phyloP scores from a whole-genome alignment of 805 yeast genomes.

The Hanseniaspora meyeri region DNA sequence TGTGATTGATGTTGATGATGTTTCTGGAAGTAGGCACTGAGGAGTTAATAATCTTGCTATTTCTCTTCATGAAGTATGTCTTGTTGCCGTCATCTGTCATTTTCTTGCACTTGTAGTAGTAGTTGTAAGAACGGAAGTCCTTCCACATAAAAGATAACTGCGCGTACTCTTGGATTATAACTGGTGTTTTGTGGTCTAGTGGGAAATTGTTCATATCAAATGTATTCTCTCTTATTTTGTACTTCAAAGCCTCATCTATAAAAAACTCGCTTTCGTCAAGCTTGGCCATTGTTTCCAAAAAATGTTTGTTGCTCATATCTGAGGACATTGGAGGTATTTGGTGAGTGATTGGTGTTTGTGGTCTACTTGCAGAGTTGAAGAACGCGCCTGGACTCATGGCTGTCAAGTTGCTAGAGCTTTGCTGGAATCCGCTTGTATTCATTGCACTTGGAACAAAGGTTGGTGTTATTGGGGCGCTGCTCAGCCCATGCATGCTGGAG shows the following conservation, averaged over 20 bases:
- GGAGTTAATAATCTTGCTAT: constrained; percentile 41
- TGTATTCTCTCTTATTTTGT: constrained; percentile 55
- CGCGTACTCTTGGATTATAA: constrained; percentile 69
- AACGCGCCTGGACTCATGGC: background rate
- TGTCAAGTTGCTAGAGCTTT: background rate
- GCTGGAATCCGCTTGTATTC: background rate
- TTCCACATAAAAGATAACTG: constrained; percentile 39
- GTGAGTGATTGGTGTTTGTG: background rate
- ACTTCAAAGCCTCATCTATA: constrained; percentile 60
- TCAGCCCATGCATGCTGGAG: background rate
- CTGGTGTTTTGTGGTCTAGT: constrained; percentile 51
- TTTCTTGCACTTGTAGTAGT: constrained; percentile 69
- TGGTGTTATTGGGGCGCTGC: constrained; percentile 1
- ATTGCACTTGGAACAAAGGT: background rate
- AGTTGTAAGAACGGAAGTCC: constrained; percentile 42
- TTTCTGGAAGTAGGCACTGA: constrained; percentile 41
- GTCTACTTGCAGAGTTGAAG: background rate
- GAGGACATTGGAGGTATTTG: background rate
- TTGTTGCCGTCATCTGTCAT: constrained; percentile 56
- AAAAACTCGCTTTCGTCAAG: constrained; percentile 41
- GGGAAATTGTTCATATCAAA: constrained; percentile 49
- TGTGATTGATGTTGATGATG: constrained; percentile 43
- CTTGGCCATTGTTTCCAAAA: background rate
- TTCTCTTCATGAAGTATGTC: constrained; percentile 60
- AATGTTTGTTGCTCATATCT: background rate